Conservation (phyloP, 2,329 filamentous ascomycete genomes). For the Tolypocladium sp. region DNA sequence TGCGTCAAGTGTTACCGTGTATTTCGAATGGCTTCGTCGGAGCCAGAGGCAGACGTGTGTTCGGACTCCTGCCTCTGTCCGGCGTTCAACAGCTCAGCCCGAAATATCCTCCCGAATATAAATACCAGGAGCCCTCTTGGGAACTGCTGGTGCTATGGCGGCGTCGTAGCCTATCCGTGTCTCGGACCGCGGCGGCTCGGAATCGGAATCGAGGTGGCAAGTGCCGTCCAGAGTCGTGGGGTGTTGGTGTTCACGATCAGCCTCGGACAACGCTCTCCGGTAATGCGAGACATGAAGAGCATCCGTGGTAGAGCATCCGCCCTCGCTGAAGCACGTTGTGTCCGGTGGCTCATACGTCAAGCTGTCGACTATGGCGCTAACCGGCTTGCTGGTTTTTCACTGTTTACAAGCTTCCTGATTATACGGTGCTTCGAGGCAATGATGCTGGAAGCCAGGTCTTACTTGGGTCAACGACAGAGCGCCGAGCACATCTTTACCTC, state of each 20-base stretch:
- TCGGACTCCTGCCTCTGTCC: background rate
- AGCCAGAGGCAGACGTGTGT: background rate
- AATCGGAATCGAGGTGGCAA: background rate
- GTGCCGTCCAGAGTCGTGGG: background rate
- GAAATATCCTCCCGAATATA: too few relatives aligned
- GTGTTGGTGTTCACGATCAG: background rate
- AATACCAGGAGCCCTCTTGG: too few relatives aligned
- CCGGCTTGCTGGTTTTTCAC: background rate
- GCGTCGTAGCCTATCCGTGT: background rate
- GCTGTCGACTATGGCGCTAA: background rate
- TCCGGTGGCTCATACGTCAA: background rate
- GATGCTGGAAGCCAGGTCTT: background rate
- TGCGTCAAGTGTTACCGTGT: background rate
- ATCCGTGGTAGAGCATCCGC: background rate
- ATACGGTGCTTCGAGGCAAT: background rate
- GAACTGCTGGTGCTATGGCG: too few relatives aligned
- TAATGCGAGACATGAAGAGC: background rate
- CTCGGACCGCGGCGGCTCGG: background rate
- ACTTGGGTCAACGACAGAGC: background rate
- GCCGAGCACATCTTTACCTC: background rate
- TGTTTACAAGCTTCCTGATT: background rate
- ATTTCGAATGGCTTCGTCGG: background rate
- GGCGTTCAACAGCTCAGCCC: background rate
- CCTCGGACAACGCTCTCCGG: background rate
- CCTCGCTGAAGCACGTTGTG: background rate